Base-by-base conservation (phyloP, 495 filamentous ascomycete genomes). In the Talaromyces thailandensis region DNA sequence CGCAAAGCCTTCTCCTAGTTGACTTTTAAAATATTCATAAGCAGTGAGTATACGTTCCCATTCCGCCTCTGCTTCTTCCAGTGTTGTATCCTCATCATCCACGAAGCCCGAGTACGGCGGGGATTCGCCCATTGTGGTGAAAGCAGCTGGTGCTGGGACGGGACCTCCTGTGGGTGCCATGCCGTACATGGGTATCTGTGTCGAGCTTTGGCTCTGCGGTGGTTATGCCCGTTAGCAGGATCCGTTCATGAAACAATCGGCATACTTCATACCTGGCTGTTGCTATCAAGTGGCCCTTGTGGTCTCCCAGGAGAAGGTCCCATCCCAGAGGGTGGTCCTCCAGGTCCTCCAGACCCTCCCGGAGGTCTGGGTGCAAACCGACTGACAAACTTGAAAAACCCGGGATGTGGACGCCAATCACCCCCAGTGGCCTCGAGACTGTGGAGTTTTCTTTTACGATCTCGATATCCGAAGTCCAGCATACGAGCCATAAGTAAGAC, bases 401-500 rank as follows among this genome's bases (percentile, higher is more conserved):
- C 82, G 6, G 80, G 74, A 32, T 76, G 75, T 1, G 86, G 86
- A 59, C 72, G 79, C 86, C 86, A 88, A 35, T 80, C 75, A 8
- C 76, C 77, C 16, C 84, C 84, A 45, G 80, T 75, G 2, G 71
- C 65, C 63, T 73, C 70, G 28, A 64, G 45, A 50, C 68, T 81
- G 62, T 78, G 86, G 48, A 90, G 76, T 68, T 98, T 98, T 55
- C 94, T 79, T 53, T 79, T 81, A 14, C 91, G 79, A 72, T 98
- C 94, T 56, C 83, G 84, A 2, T 86, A 83, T 12, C 89, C 84
- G 70, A 96, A 98, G 62, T 88, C 86, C 14, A 88, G 85, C n/a
- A 96, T 69, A 12, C 93, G 86, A 21, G 87, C 94, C 21, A 96
- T 76, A 1, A 98, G 73, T 7, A 98, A 82, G 61, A 92, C 83